A percentile compares a stretch with the other conserved stretches of the same genome.
Evolutionary conservation across 164 flowering plant species (phyloP).

Genomic region (Macadamia integrifolia): DNA sequence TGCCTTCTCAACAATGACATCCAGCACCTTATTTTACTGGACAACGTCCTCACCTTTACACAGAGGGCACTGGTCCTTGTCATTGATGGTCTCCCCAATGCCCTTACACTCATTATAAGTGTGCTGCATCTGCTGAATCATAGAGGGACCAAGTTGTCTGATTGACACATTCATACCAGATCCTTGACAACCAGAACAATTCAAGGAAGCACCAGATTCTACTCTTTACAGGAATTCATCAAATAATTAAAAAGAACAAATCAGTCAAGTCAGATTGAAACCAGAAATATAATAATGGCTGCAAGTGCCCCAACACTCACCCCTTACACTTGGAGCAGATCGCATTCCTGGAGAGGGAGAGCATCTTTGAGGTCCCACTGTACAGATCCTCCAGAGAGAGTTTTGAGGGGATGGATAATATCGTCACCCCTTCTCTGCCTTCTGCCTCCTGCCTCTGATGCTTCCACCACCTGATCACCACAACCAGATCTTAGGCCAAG

Average conservation of each 20-base stretch:
- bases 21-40: constrained; percentile 45
- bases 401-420: constrained; percentile 48
- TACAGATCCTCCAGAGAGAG: constrained; percentile 50
- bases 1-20: constrained; percentile 48
- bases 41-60: constrained; percentile 53
- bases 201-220: constrained; percentile 57
- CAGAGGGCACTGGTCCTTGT: constrained; percentile 42
- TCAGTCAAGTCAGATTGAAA: no score
- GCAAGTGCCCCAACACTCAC: no score
- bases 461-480: constrained; percentile 43
- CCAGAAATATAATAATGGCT: no score
- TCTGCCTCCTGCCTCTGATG: constrained; percentile 35
- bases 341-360: constrained; percentile 47
- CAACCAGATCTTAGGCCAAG: background rate
- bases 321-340: constrained; percentile 53
- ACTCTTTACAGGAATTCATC: constrained; percentile 37
- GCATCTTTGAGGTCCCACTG: constrained; percentile 52
- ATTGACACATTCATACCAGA: constrained; percentile 55
- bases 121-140: constrained; percentile 57
- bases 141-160: constrained; percentile 53
- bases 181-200: constrained; percentile 46
- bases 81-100: constrained; percentile 45
- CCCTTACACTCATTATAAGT: constrained; percentile 47
- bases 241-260: no score
- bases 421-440: constrained; percentile 60